Percentiles rank a stretch among this genome's conserved stretches.
Evolutionary conservation across 75 land plant genomes (phyloP).

Genomic region (Sequoiadendron giganteum): DNA sequence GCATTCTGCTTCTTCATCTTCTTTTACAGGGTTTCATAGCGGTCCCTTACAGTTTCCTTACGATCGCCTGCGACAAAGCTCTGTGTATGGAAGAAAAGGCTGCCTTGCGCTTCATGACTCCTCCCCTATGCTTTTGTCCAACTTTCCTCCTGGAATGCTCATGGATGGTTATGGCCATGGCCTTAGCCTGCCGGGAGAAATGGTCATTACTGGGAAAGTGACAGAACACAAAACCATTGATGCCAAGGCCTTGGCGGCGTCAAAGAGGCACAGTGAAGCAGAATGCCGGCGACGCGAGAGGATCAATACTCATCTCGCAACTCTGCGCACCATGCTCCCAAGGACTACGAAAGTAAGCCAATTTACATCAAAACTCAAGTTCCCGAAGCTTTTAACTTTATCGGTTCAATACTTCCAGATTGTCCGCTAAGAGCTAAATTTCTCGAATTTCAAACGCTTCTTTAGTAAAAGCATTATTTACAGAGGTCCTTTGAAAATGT

Average conservation of each 20-base stretch:
- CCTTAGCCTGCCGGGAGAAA: neutral
- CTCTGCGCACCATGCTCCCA: conserved; percentile 71
- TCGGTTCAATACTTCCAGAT: neutral
- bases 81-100: conserved; percentile 3
- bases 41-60: conserved; percentile 2
- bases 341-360: conserved; percentile 69
- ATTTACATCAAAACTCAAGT: neutral
- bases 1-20: neutral
- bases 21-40: conserved; percentile 7
- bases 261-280: conserved; percentile 89
- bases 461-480: neutral
- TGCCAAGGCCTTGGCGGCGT: conserved; percentile 86
- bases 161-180: neutral
- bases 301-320: conserved; percentile 77
- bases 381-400: neutral
- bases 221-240: conserved; percentile 80
- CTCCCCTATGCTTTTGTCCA: neutral
- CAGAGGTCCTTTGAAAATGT: neutral
- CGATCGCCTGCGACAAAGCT: neutral
- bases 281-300: conserved; percentile 73
- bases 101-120: neutral
- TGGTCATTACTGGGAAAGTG: conserved; percentile 44
- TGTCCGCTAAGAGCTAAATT: neutral
- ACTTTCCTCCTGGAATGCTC: neutral
- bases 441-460: neutral